Evolutionary conservation across 2,329 filamentous ascomycete species (phyloP), one percentile per base, ranked within the genome.

Genomic region (Dothiorella sarmentorum): DNA sequence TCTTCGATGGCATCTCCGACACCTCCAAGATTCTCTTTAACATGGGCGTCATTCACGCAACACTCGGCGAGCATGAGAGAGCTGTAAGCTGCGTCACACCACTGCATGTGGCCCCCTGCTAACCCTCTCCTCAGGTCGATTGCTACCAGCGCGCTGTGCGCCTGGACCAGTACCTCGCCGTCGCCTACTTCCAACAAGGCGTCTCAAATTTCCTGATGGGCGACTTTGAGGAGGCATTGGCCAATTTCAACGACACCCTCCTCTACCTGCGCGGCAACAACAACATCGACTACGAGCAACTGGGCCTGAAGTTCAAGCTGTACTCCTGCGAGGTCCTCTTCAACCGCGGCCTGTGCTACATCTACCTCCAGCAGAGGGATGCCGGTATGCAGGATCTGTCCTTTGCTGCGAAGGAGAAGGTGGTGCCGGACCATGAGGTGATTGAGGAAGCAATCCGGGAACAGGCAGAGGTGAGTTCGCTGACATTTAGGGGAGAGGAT

Each of bases 11-110:
- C 66, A 96, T 99, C 68, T 83, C 89, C 62, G 94, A 97, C 73
- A 99, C 94, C 0, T 97, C 94, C 66, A 97, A 96, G 80, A 99
- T 99, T 63, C 81, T 96, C 62, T 99, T 99, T 81, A 99, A 99
- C 71, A 95, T 93, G 75, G 94, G 94, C 66, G 93, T 99, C 37
- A 97, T 99, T 67, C 90, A 97, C 78, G 94, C 94, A 37, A 97
- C 94, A 0, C 81, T 99, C 17, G 94, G 94, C 66, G 91, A 97
- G 73, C 94, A 99, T 76, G 89, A 93, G 72, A 91, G 91, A 80
- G 94, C 94, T 70, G 93, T 96, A 80, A 74, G 91, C 71, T 22
- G 11, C 40, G 27, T 29, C 18, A 56, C 18, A 5, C 22, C 44
- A 37, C 26, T 38, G n/a, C 40, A 40, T 40, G 64, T 62, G 63